A percentile compares a stretch with the other conserved stretches of the same genome.
Evolutionary conservation across 306 rosid genomes (phyloP).

Genomic region (Crotalaria pallida): DNA sequence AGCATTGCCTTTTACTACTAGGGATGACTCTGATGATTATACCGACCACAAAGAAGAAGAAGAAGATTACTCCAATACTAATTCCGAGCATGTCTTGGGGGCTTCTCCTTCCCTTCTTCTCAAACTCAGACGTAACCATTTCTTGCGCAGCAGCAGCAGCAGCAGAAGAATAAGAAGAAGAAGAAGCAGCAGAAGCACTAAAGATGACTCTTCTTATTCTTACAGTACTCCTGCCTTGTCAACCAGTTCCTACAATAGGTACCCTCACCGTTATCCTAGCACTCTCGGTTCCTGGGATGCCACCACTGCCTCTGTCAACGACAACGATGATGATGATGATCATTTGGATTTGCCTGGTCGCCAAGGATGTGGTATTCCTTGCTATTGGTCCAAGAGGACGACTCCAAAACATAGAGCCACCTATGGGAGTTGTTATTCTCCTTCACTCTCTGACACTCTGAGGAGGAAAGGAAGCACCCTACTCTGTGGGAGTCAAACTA

Average conservation of each 20-base stretch:
- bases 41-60: too few relatives aligned
- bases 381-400: slow-evolving; percentile 90
- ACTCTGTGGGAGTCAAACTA: slow-evolving; percentile 65
- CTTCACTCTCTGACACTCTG: slow-evolving; percentile 77
- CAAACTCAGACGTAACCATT: slow-evolving; percentile 55
- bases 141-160: slow-evolving; percentile 35
- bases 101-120: slow-evolving; percentile 62
- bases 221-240: slow-evolving; percentile 96
- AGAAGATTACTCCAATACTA: slow-evolving; percentile 43
- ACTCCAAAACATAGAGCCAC: slow-evolving; percentile 58
- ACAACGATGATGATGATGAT: slow-evolving; percentile 69
- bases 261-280: slow-evolving; percentile 53
- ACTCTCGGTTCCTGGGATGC: slow-evolving; percentile 95
- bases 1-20: slow-evolving; percentile 33
- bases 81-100: slow-evolving; percentile 65
- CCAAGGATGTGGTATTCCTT: slow-evolving; percentile 94
- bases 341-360: slow-evolving; percentile 68
- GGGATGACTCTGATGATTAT: slow-evolving; percentile 70
- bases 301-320: slow-evolving; percentile 74
- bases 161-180: slow-evolving; percentile 38
- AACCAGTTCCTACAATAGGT: slow-evolving; percentile 72
- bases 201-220: slow-evolving; percentile 82
- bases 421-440: slow-evolving; percentile 80
- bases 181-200: slow-evolving; percentile 35
- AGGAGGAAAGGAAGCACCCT: slow-evolving; percentile 84